Base-by-base conservation (phyloP, 2,329 filamentous ascomycete species). In the Phyllosticta citriasiana region DNA sequence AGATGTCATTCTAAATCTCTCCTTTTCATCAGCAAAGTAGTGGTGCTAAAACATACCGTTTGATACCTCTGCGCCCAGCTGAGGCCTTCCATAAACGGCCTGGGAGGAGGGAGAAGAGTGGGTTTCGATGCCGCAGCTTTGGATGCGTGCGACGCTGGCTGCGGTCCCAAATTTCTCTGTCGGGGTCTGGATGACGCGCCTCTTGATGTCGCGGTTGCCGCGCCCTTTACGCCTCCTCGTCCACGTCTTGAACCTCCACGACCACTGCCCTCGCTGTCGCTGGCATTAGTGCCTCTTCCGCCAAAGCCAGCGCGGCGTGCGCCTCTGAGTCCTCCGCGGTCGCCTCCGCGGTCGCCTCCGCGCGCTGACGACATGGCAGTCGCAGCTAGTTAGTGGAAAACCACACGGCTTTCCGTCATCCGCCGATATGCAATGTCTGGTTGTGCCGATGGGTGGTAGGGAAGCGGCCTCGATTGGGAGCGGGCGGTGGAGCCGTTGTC, bases 341-440 rank as follows among this genome's bases (percentile, higher is more conserved):
- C 60, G 57, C 10, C 25, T 51, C 60, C 60, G 56, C 60, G 60
- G 51, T 56, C 60, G 57, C 56, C 56, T 62, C 55, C 60, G 51
- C 60, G 60, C 60, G 60, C 60, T 55, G 60, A 57, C 60, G 60
- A 62, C 60, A 62, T 62, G 51, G 60, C 56, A 33, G 60, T 62
- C 55, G 60, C 55, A 57, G 52, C 55, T 35, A 54, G 57, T 24
- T 53, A 24, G 25, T 25, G 22, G 19, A 4, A 7, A n/a, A n/a
- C 14, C 16, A n/a, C 6, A 16, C 40, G 40, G 40, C 40, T 47
- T n/a, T 5, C n/a, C 40, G 40, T 47, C 40, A 47, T 47, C 7
- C 40, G 40, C 16, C 40, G 6, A 4, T 2, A 1, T 5, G 6
- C n/a, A n/a, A 16, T 4, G 16, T 47, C n/a, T 47, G 16, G 6